Evolutionary conservation across 768 basidiomycete species (phyloP), one percentile per base, ranked within the genome.

Genomic region (Termitomyces sp.): DNA sequence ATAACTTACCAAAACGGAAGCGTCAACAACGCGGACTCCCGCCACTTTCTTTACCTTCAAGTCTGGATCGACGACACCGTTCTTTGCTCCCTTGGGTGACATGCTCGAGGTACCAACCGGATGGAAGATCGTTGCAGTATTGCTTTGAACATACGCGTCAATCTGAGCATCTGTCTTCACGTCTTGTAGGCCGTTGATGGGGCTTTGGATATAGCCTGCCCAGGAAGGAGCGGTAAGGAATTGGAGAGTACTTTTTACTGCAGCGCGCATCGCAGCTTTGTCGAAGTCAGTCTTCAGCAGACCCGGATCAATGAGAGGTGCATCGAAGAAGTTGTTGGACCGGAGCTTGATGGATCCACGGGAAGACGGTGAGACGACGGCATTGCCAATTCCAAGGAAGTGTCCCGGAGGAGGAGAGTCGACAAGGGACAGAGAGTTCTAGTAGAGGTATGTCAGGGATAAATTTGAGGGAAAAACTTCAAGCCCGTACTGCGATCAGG

Each of bases 11-110:
- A 72, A 47, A 24, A 72, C 61, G 10, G 70, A 72, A 26, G 69
- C 70, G 65, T 74, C 73, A 9, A 74, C 69, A 22, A 74, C 63
- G 14, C 73, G 61, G 12, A 74, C 55, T 18, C 70, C 70, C 1
- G 31, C 57, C 0, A 71, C 57, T 4, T 65, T 65, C 58, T 71
- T 72, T 10, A 74, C 65, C 42, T 42, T 65, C 14, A 73, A 55
- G 56, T 71, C 67, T 3, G 71, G 68, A 60, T 72, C 66, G 1
- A 71, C 67, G 24, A 74, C 73, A 8, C 71, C 73, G 7, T 56
- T 51, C 26, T 60, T 48, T 4, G 65, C 62, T 9, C 59, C 62
- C 24, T 59, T 63, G 8, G 63, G 44, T 6, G 68, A 66, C 69
- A 72, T 72, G 13, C 61, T 59, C 1, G 66, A 60, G 0, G 67